Evolutionary conservation across 106 monocot genomes (phyloP).

Genomic region (Xerophyta viscosa): DNA sequence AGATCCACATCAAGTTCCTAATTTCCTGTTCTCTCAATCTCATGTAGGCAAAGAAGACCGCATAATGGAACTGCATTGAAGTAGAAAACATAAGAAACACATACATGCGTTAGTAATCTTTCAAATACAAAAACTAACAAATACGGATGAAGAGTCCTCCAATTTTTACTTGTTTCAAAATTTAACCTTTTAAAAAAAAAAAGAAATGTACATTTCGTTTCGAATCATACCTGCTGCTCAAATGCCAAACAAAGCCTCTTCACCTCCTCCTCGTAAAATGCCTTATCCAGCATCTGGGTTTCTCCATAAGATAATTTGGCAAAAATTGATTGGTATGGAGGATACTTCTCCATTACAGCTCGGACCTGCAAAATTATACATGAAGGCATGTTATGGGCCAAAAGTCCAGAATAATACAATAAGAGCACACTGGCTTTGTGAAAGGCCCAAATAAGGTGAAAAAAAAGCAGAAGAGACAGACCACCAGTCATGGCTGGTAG

Average conservation of each 20-base stretch:
- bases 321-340: constrained; percentile 86
- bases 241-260: constrained; percentile 86
- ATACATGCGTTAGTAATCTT: too few species aligned
- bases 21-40: constrained; percentile 93
- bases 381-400: too few species aligned
- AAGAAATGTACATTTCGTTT: too few species aligned
- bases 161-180: neutral
- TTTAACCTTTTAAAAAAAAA: too few species aligned
- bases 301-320: constrained; percentile 87
- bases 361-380: constrained; percentile 50
- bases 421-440: too few species aligned
- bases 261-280: constrained; percentile 98
- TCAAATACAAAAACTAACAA: too few species aligned
- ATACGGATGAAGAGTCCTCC: neutral
- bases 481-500: too few species aligned
- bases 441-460: too few species aligned
- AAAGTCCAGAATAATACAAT: too few species aligned
- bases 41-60: constrained; percentile 87
- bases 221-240: constrained; percentile 81
- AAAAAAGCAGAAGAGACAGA: too few species aligned
- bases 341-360: constrained; percentile 90
- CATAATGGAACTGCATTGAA: constrained; percentile 84
- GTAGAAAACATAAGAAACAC: neutral
- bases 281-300: constrained; percentile 94
- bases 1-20: constrained; percentile 97